Conservation (phyloP, 2,329 filamentous ascomycete species). For the Neobulgaria alba region DNA sequence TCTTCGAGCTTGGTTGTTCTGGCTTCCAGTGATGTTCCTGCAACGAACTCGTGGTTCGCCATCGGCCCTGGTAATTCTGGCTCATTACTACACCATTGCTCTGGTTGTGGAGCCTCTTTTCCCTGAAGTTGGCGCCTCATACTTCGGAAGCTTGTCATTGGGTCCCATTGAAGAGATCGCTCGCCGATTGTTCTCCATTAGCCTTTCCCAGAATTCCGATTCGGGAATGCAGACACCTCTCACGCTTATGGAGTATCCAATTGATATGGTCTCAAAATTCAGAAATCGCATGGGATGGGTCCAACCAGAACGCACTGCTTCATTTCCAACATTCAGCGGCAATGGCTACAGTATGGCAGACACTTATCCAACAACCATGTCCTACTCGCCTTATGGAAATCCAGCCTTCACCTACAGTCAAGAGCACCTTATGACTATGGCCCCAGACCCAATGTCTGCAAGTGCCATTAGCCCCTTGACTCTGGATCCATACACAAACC, state of each 20-base stretch:
- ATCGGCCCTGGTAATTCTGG: conserved; percentile 72
- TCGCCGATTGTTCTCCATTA: conserved; percentile 62
- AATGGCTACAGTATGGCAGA: conserved; percentile 45
- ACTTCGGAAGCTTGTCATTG: conserved; percentile 74
- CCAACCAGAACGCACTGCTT: conserved; percentile 48
- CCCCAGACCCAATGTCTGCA: conserved; percentile 38
- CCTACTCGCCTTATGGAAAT: conserved; percentile 47
- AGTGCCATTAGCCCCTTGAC: conserved; percentile 45
- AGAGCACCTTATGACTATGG: conserved; percentile 50
- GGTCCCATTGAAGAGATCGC: conserved; percentile 81
- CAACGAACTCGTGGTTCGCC: conserved; percentile 69
- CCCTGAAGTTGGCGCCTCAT: conserved; percentile 81
- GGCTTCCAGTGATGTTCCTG: conserved; percentile 80
- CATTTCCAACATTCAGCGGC: conserved; percentile 51
- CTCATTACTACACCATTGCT: conserved; percentile 85
- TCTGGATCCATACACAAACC: conserved; percentile 44
- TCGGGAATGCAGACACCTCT: conserved; percentile 53
- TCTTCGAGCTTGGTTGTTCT: conserved; percentile 88
- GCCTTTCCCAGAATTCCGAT: conserved; percentile 47
- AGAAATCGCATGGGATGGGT: conserved; percentile 60
- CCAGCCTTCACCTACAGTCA: conserved; percentile 56
- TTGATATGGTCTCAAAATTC: conserved; percentile 61
- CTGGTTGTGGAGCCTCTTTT: conserved; percentile 85
- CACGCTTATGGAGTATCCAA: conserved; percentile 63
- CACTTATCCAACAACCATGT: conserved; percentile 33